These are phyloP conservation scores for Lodderomyces oxycetoniae DNA, from an alignment of 1,139 yeast species.

Conservation along the genomic window DNA sequence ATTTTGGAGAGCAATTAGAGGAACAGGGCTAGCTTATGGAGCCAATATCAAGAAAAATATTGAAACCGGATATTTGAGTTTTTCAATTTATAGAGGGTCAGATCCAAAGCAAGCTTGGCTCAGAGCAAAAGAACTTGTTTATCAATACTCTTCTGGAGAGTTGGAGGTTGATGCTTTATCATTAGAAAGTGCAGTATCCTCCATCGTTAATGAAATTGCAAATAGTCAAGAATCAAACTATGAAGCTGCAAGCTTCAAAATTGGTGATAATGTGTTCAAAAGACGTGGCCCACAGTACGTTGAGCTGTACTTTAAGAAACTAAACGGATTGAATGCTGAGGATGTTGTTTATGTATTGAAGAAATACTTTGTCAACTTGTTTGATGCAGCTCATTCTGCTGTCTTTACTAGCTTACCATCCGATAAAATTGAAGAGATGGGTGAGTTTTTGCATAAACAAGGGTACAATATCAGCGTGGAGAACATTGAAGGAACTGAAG, in stretches of 20 bases:
- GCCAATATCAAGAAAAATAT: constrained; percentile 56
- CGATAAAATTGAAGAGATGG: constrained; percentile 48
- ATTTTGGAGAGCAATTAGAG: constrained; percentile 94
- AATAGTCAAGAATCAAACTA: constrained; percentile 55
- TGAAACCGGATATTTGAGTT: constrained; percentile 66
- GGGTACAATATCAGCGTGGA: constrained; percentile 66
- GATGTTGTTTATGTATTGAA: constrained; percentile 56
- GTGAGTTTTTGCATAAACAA: constrained; percentile 39
- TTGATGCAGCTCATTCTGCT: constrained; percentile 50
- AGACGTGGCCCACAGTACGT: constrained; percentile 65
- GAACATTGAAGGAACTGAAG: constrained; percentile 37
- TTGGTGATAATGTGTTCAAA: constrained; percentile 60
- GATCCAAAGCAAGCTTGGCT: constrained; percentile 71
- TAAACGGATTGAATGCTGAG: constrained; percentile 49
- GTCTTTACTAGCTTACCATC: constrained; percentile 76
- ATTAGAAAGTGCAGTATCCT: constrained; percentile 69
- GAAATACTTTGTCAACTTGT: constrained; percentile 59
- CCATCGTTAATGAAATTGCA: constrained; percentile 69
- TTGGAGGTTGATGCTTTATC: constrained; percentile 51
- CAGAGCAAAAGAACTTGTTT: constrained; percentile 65
- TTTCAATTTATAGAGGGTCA: constrained; percentile 75
- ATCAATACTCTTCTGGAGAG: constrained; percentile 52
- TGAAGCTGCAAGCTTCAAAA: constrained; percentile 63
- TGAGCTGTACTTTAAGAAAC: constrained; percentile 42
- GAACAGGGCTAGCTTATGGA: constrained; percentile 93